Percentiles rank a stretch among this genome's conserved stretches.
Conservation (phyloP, 2,329 filamentous ascomycete genomes). For the Diaporthe sp. region DNA sequence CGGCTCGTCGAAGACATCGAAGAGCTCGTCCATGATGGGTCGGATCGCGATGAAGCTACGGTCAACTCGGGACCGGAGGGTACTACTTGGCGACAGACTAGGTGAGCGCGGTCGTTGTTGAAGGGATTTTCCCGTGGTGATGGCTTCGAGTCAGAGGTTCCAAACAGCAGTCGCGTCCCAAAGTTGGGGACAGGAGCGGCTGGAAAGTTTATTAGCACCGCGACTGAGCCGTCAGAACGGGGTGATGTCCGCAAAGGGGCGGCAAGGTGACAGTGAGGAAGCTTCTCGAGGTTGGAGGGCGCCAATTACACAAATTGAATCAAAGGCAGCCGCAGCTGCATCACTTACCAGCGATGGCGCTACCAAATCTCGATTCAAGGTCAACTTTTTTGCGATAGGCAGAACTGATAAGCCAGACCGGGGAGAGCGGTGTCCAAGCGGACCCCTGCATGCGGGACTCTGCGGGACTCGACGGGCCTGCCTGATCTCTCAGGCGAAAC, state of each 20-base stretch:
- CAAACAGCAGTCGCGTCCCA: not conserved
- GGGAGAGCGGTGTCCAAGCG: slow-evolving; percentile 17
- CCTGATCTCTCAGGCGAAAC: slow-evolving; percentile 20
- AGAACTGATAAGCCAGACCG: slow-evolving; percentile 29
- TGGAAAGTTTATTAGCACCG: slow-evolving; percentile 3
- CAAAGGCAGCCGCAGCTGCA: slow-evolving; percentile 20
- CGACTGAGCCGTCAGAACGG: not conserved
- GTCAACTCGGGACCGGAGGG: not conserved
- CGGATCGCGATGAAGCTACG: not conserved
- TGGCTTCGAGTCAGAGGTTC: not conserved
- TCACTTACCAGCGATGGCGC: slow-evolving; percentile 17
- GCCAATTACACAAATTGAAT: slow-evolving; percentile 27
- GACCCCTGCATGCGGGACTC: not conserved
- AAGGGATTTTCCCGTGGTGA: not conserved
- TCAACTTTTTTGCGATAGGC: slow-evolving; percentile 37
- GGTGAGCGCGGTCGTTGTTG: not conserved
- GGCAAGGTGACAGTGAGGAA: not conserved
- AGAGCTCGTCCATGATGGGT: slow-evolving; percentile 79
- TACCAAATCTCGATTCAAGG: slow-evolving; percentile 33
- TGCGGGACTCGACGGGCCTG: not conserved
- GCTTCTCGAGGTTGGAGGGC: slow-evolving; percentile 18
- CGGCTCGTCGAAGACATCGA: slow-evolving; percentile 84
- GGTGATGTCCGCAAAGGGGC: slow-evolving; percentile 2
- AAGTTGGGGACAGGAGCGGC: not conserved
- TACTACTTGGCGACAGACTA: not conserved